Conservation (phyloP, 441 rosid species). For the Erysimum cheiri region DNA sequence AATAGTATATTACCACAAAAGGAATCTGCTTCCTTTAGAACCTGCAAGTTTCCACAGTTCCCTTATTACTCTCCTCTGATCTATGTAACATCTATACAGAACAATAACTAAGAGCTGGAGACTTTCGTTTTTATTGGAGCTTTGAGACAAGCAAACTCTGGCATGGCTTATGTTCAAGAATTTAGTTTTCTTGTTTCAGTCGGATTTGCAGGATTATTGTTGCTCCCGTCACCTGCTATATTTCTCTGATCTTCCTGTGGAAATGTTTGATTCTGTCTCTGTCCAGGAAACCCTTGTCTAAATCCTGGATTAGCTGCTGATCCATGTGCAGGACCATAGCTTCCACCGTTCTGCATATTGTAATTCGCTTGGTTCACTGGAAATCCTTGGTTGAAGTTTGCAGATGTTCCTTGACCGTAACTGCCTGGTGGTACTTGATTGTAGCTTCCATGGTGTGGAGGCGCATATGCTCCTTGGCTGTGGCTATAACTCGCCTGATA, state of each 20-base stretch:
- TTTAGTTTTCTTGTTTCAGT: constrained; percentile 47
- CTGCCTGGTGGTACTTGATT: constrained; percentile 28
- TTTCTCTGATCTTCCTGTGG: constrained; percentile 48
- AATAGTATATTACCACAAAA: background rate
- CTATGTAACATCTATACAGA: constrained; percentile 8
- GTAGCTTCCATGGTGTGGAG: constrained; percentile 45
- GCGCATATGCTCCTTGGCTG: constrained; percentile 38
- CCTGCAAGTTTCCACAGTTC: constrained; percentile 16
- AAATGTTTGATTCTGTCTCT: constrained; percentile 44
- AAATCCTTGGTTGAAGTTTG: constrained; percentile 19
- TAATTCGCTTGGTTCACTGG: constrained; percentile 44
- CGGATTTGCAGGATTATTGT: constrained; percentile 43
- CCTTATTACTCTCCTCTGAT: constrained; percentile 1
- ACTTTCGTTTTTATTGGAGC: background rate
- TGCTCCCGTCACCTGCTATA: constrained; percentile 46
- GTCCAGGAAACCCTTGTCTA: constrained; percentile 27
- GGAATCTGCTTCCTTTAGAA: background rate
- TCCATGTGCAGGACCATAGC: constrained; percentile 41
- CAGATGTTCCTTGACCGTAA: constrained; percentile 32
- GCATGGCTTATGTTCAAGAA: constrained; percentile 14
- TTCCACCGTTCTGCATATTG: constrained; percentile 44
- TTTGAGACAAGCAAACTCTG: constrained; percentile 13
- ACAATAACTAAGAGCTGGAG: background rate
- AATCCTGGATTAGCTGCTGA: constrained; percentile 40
- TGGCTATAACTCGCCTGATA: constrained; percentile 34